These are phyloP conservation scores for Striga asiatica DNA, from an alignment of 257 asterid genomes.

Conservation along the genomic window DNA sequence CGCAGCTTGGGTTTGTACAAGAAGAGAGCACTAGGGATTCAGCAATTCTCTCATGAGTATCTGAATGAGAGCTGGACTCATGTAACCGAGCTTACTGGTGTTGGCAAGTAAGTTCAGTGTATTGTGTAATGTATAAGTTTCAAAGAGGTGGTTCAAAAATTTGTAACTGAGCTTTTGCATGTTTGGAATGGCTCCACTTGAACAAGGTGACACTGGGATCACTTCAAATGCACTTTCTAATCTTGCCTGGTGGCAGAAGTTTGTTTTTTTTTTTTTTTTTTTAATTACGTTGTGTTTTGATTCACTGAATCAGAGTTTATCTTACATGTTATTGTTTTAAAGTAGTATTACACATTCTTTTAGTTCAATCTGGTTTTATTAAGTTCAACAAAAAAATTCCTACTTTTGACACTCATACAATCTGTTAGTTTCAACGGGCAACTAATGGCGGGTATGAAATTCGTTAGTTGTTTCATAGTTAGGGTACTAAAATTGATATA, in stretches of 20 bases:
- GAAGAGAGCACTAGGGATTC: slow-evolving; percentile 50
- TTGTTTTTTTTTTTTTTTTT: background rate
- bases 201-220: too few species aligned
- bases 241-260: too few species aligned
- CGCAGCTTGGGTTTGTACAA: slow-evolving; percentile 52
- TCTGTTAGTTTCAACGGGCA: too few species aligned
- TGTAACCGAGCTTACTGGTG: slow-evolving; percentile 63
- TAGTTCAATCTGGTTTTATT: too few species aligned
- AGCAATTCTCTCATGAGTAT: slow-evolving; percentile 47
- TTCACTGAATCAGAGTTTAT: background rate
- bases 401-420: too few species aligned
- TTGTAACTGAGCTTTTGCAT: background rate
- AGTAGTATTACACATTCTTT: too few species aligned
- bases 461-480: too few species aligned
- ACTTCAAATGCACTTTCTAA: too few species aligned
- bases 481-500: too few species aligned
- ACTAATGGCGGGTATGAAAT: too few species aligned
- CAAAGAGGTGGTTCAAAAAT: background rate
- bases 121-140: background rate
- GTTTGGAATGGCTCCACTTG: too few species aligned
- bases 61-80: slow-evolving; percentile 54
- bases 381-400: too few species aligned
- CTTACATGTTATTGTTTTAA: background rate
- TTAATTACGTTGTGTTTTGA: background rate
- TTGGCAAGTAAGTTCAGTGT: slow-evolving; percentile 56